These are phyloP conservation scores for Hypoxylon lienhwacheense DNA, from an alignment of 495 filamentous ascomycete genomes.

Conservation along the genomic window DNA sequence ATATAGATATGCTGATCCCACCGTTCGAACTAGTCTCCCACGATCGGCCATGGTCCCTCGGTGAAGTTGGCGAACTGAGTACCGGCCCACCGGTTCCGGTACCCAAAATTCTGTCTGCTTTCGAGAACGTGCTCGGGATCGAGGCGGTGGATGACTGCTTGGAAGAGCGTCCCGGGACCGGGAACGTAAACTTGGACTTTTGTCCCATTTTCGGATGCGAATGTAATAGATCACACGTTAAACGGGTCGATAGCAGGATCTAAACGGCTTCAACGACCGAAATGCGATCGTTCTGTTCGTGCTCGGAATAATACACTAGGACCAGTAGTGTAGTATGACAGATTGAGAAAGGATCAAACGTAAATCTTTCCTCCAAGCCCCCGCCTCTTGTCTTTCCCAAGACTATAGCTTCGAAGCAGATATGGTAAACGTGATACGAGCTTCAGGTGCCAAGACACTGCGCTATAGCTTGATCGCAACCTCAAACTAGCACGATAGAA, in stretches of 20 bases:
- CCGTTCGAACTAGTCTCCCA: slow-evolving; percentile 52
- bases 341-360: not conserved
- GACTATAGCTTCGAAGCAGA: not conserved
- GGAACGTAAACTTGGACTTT: slow-evolving; percentile 56
- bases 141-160: slow-evolving; percentile 34
- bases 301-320: not conserved
- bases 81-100: slow-evolving; percentile 43
- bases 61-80: slow-evolving; percentile 32
- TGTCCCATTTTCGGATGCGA: slow-evolving; percentile 45
- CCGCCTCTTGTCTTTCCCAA: slow-evolving; percentile 11
- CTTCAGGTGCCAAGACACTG: slow-evolving; percentile 7
- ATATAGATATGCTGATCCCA: slow-evolving; percentile 54
- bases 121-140: slow-evolving; percentile 39
- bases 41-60: slow-evolving; percentile 28
- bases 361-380: slow-evolving; percentile 1
- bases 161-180: slow-evolving; percentile 52
- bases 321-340: not conserved
- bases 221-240: not conserved
- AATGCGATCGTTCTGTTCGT: slow-evolving; percentile 6
- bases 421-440: not conserved
- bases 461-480: slow-evolving; percentile 6
- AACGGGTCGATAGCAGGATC: not conserved
- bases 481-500: slow-evolving; percentile 12
- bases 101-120: slow-evolving; percentile 52
- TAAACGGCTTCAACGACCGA: not conserved